Conservation (phyloP, 345 rosid genomes). For the Punica granatum region DNA sequence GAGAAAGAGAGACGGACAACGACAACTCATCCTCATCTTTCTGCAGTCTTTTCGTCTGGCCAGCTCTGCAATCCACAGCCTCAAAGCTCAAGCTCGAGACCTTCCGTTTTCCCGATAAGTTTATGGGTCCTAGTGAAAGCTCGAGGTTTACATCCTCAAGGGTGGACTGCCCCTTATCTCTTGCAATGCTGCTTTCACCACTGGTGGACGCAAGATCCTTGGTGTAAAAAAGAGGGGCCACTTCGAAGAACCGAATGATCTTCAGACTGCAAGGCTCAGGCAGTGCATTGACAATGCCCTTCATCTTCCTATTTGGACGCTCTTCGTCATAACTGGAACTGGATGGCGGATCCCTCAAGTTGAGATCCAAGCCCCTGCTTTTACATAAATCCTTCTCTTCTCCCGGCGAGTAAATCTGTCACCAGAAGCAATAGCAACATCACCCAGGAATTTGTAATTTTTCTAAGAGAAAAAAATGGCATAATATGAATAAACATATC, state of each 20-base stretch:
- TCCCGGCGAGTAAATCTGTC: background rate
- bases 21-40: background rate
- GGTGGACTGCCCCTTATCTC: background rate
- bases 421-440: background rate
- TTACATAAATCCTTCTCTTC: background rate
- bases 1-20: conserved; percentile 1
- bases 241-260: background rate
- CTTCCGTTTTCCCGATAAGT: background rate
- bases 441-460: background rate
- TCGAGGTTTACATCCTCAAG: background rate
- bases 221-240: background rate
- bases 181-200: background rate
- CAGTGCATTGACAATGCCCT: background rate
- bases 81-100: conserved; percentile 2
- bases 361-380: background rate
- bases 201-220: background rate
- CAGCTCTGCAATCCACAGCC: background rate
- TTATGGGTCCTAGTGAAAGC: background rate
- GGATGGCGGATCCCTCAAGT: background rate
- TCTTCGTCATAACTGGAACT: background rate
- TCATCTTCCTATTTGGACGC: background rate
- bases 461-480: background rate
- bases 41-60: background rate
- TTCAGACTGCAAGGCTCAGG: background rate
- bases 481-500: background rate